Conservation (phyloP, 495 filamentous ascomycete genomes). For the Chaetomidium leptoderma region DNA sequence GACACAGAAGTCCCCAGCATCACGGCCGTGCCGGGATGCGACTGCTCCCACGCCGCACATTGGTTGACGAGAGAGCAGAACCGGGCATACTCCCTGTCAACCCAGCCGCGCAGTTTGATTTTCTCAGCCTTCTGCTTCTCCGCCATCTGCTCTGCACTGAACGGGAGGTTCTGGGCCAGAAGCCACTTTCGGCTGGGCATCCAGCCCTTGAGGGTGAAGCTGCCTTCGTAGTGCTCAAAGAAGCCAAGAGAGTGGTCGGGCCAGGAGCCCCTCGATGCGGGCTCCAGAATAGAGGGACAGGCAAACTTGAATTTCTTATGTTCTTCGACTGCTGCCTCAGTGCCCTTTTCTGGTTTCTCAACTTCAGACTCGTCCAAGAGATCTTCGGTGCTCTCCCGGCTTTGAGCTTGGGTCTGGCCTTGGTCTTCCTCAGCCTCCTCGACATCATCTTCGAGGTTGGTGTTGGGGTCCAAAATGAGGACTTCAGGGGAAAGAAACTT, state of each 20-base stretch:
- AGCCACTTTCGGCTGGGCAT: slow-evolving; percentile 32
- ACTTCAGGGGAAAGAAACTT: not conserved
- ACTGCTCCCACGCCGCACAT: slow-evolving; percentile 42
- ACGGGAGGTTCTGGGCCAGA: slow-evolving; percentile 33
- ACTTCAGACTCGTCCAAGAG: not conserved
- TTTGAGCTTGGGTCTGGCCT: not conserved
- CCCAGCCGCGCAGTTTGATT: slow-evolving; percentile 23
- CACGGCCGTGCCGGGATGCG: slow-evolving; percentile 24
- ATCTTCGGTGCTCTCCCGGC: not conserved
- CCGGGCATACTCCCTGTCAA: slow-evolving; percentile 36
- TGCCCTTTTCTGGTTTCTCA: not conserved
- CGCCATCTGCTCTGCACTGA: slow-evolving; percentile 33
- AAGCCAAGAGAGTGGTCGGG: slow-evolving; percentile 17
- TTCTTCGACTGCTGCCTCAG: not conserved
- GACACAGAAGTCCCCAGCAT: slow-evolving; percentile 27
- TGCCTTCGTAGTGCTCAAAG: slow-evolving; percentile 31
- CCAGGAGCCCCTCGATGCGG: slow-evolving; percentile 25
- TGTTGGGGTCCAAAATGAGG: slow-evolving; percentile 31
- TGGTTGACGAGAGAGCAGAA: slow-evolving; percentile 35
- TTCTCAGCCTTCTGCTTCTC: slow-evolving; percentile 23
- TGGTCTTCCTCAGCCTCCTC: not conserved
- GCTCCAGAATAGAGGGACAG: slow-evolving; percentile 11
- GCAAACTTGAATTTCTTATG: slow-evolving; percentile 18
- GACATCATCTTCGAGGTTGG: slow-evolving; percentile 20
- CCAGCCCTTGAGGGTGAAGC: slow-evolving; percentile 31